A percentile compares a stretch with the other conserved stretches of the same genome.
Evolutionary conservation across 2,329 filamentous ascomycete species (phyloP).

Genomic region (Pestalotiopsis sp.): DNA sequence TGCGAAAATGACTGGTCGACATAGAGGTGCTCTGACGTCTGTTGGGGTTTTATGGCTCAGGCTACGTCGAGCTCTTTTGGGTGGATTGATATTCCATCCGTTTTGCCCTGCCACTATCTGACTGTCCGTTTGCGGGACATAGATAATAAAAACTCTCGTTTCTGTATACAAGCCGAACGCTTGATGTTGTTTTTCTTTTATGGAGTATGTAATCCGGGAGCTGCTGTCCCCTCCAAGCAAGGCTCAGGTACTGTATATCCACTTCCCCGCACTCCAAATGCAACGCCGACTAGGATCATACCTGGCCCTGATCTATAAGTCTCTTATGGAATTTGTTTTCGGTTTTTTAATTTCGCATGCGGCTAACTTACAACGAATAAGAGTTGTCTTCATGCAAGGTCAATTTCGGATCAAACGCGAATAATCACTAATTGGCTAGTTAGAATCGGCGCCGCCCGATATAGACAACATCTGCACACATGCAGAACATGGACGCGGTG

Average conservation of each 20-base stretch:
- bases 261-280: background rate
- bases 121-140: background rate
- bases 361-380: background rate
- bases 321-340: background rate
- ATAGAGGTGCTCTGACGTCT: background rate
- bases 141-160: background rate
- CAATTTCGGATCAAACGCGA: background rate
- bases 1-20: background rate
- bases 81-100: background rate
- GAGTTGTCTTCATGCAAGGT: background rate
- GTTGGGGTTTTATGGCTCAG: background rate
- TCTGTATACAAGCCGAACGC: background rate
- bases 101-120: background rate
- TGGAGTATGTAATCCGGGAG: background rate
- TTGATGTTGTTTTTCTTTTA: background rate
- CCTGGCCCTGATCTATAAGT: background rate
- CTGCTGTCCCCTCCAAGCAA: background rate
- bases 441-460: background rate
- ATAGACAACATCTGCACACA: background rate
- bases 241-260: background rate
- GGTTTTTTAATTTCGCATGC: background rate
- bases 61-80: background rate
- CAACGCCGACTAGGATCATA: background rate
- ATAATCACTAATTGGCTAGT: background rate
- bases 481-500: no score